Conservation (phyloP, 805 yeast genomes). For the Kazachstania viticola region DNA sequence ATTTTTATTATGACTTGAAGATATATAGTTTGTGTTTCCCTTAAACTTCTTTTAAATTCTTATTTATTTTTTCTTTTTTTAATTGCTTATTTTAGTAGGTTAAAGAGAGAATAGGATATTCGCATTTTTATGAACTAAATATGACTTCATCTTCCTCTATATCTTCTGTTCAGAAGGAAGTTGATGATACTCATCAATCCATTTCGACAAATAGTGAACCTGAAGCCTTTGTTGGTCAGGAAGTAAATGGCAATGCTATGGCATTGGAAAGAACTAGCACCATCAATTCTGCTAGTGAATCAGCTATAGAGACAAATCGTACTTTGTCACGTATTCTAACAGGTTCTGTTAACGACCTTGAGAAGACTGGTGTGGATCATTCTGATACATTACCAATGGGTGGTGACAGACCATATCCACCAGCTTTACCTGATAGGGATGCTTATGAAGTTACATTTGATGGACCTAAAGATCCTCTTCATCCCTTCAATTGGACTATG, state of each 20-base stretch:
- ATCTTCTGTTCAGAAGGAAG: slow-evolving; percentile 4
- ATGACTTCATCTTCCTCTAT: neutral
- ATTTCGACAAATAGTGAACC: slow-evolving; percentile 8
- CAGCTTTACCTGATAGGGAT: slow-evolving; percentile 42
- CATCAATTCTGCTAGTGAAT: slow-evolving; percentile 9
- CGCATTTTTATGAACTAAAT: too few relatives aligned
- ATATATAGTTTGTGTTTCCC: too few relatives aligned
- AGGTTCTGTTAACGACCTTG: slow-evolving; percentile 6
- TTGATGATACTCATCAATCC: slow-evolving; percentile 2
- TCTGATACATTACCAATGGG: slow-evolving; percentile 40
- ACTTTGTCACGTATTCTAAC: slow-evolving; percentile 9
- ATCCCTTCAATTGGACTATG: slow-evolving; percentile 69
- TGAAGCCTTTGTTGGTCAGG: slow-evolving; percentile 2
- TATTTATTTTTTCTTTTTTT: too few relatives aligned
- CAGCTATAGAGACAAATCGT: slow-evolving; percentile 6
- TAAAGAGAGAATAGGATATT: too few relatives aligned
- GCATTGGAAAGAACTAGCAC: slow-evolving; percentile 5
- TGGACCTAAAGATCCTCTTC: slow-evolving; percentile 69
- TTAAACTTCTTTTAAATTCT: too few relatives aligned
- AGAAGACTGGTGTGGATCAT: slow-evolving; percentile 7
- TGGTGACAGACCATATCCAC: slow-evolving; percentile 51
- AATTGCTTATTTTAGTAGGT: too few relatives aligned
- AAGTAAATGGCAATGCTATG: neutral
- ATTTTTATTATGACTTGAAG: too few relatives aligned
- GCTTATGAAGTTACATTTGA: slow-evolving; percentile 59